Evolutionary conservation across 2,329 filamentous ascomycete genomes (phyloP).

Genomic region (Fusarium pseudocircinatum): DNA sequence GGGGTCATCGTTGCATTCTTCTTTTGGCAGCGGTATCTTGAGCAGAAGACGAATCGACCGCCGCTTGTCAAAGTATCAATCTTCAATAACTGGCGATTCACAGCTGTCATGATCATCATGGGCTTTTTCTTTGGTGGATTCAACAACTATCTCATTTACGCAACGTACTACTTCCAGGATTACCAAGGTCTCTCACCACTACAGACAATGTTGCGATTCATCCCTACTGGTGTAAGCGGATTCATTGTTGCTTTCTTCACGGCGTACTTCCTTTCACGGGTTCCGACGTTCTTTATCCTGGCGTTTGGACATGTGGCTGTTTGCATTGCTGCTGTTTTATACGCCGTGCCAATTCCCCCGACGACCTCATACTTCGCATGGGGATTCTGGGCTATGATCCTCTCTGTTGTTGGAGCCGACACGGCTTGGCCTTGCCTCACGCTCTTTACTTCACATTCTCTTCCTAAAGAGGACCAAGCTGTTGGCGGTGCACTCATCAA

Average conservation of each 20-base stretch:
- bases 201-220: constrained; percentile 75
- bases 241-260: constrained; percentile 65
- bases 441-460: constrained; percentile 70
- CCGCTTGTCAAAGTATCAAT: constrained; percentile 75
- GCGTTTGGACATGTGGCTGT: constrained; percentile 66
- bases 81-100: constrained; percentile 68
- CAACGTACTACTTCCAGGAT: constrained; percentile 77
- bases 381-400: constrained; percentile 71
- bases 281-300: constrained; percentile 68
- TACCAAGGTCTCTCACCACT: constrained; percentile 69
- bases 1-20: constrained; percentile 66
- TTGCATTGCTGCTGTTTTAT: constrained; percentile 66
- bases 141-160: constrained; percentile 73
- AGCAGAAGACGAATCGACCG: constrained; percentile 47
- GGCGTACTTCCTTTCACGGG: constrained; percentile 64
- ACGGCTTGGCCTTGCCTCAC: constrained; percentile 73
- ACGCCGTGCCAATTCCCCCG: constrained; percentile 70
- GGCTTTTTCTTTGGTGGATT: constrained; percentile 73
- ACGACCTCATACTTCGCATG: constrained; percentile 73
- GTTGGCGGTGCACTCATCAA: constrained; percentile 75
- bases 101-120: constrained; percentile 72
- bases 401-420: constrained; percentile 73
- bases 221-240: constrained; percentile 71
- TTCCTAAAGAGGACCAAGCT: constrained; percentile 72
- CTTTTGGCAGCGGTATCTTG: constrained; percentile 65